A percentile compares a stretch with the other conserved stretches of the same genome.
Conservation (phyloP, 2,329 filamentous ascomycete genomes). For the Xylariaceae sp. region DNA sequence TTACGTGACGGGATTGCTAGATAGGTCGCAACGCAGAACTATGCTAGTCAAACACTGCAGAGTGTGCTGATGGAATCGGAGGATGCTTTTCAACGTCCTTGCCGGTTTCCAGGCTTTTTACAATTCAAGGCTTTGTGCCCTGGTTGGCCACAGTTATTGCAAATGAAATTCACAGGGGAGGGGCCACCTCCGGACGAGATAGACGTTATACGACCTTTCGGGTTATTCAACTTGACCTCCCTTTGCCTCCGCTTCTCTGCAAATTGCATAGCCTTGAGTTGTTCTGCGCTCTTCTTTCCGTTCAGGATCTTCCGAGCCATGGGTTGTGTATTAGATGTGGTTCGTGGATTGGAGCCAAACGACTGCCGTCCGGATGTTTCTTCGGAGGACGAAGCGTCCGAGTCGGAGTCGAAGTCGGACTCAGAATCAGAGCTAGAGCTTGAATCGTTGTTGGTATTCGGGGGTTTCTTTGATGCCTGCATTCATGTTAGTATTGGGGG, state of each 20-base stretch:
- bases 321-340: constrained; percentile 50
- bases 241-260: constrained; percentile 68
- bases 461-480: constrained; percentile 41
- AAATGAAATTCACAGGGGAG: constrained; percentile 50
- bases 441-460: constrained; percentile 43
- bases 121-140: constrained; percentile 59
- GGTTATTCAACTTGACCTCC: constrained; percentile 69
- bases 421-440: constrained; percentile 47
- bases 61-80: constrained; percentile 1
- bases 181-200: constrained; percentile 60
- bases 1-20: constrained; percentile 7
- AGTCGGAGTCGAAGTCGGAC: constrained; percentile 25
- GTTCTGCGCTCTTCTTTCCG: constrained; percentile 56
- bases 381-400: constrained; percentile 36
- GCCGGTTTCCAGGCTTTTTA: constrained; percentile 32
- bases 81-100: constrained; percentile 25
- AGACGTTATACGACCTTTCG: constrained; percentile 54
- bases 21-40: background rate
- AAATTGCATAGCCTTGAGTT: constrained; percentile 56
- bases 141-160: constrained; percentile 66
- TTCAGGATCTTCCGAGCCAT: constrained; percentile 43
- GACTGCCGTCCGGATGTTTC: constrained; percentile 36
- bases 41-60: constrained; percentile 10
- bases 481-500: constrained; percentile 39
- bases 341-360: constrained; percentile 49